A percentile compares a stretch with the other conserved stretches of the same genome.
phyloP scores from a whole-genome alignment of 108 stramenopile genomes.

The Pseudonitzschia pungens region DNA sequence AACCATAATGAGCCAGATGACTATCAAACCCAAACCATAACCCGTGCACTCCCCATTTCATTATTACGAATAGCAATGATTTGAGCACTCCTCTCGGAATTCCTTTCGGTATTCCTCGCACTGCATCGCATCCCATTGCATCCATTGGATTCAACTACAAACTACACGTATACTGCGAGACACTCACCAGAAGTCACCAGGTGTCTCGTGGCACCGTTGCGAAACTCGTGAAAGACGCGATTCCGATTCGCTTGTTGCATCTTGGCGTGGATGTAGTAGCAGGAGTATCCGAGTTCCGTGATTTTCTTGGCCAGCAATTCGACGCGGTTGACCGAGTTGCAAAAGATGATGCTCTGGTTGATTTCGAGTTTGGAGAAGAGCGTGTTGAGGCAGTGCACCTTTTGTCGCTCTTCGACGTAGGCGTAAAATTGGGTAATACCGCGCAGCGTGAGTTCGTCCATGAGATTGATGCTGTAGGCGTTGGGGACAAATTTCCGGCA shows the following conservation, averaged over 20 bases:
- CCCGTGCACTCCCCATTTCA: too few relatives aligned
- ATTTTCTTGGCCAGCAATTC: constrained; percentile 98
- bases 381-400: constrained; percentile 98
- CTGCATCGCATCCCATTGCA: too few relatives aligned
- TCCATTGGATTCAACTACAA: too few relatives aligned
- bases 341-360: constrained; percentile 99
- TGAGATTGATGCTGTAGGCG: constrained; percentile 95
- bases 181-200: constrained; percentile 87
- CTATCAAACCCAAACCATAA: too few relatives aligned
- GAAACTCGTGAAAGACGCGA: constrained; percentile 98
- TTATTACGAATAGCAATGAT: too few relatives aligned
- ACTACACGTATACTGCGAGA: too few relatives aligned
- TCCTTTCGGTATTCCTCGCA: too few relatives aligned
- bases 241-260: constrained; percentile 99
- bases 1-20: not conserved
- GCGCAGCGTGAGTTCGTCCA: constrained; percentile 99
- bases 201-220: constrained; percentile 96
- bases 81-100: too few relatives aligned
- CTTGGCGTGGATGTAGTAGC: constrained; percentile 99
- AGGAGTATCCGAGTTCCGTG: constrained; percentile 98
- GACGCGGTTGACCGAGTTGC: constrained; percentile 98
- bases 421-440: constrained; percentile 99
- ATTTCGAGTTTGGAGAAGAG: constrained; percentile 98
- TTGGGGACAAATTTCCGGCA: constrained; percentile 93
- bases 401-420: constrained; percentile 98